phyloP scores from a whole-genome alignment of 495 filamentous ascomycete species.

The Apodospora peruviana region DNA sequence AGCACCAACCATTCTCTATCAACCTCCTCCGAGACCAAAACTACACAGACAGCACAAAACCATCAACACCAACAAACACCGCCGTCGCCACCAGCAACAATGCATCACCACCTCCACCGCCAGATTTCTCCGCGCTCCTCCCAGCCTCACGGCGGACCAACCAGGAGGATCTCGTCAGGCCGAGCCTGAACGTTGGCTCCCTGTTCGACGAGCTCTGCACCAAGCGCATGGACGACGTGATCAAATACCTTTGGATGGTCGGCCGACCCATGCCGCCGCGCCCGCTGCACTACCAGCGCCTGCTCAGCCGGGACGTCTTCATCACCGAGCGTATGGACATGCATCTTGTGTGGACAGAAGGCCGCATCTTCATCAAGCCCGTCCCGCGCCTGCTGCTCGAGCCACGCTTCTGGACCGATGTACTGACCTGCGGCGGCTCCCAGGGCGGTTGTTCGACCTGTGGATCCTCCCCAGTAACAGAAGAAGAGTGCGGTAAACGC shows the following conservation, averaged over 20 bases:
- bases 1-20: no score
- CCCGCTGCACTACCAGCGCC: slow-evolving; percentile 41
- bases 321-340: slow-evolving; percentile 14
- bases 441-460: neutral
- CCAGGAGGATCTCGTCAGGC: no score
- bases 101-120: no score
- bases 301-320: slow-evolving; percentile 15
- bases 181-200: slow-evolving; percentile 1
- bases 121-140: no score
- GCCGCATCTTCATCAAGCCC: slow-evolving; percentile 38
- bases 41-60: no score
- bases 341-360: slow-evolving; percentile 15
- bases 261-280: slow-evolving; percentile 42
- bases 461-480: neutral
- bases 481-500: neutral
- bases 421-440: neutral
- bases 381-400: slow-evolving; percentile 38
- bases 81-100: no score
- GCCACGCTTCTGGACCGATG: slow-evolving; percentile 29
- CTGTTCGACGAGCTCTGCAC: slow-evolving; percentile 22
- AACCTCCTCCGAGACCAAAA: no score
- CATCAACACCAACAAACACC: no score
- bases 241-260: slow-evolving; percentile 43
- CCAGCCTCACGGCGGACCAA: no score
- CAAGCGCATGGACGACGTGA: slow-evolving; percentile 27